phyloP scores from a whole-genome alignment of 371 early-diverging fungal species.

The Mortierella sp. region DNA sequence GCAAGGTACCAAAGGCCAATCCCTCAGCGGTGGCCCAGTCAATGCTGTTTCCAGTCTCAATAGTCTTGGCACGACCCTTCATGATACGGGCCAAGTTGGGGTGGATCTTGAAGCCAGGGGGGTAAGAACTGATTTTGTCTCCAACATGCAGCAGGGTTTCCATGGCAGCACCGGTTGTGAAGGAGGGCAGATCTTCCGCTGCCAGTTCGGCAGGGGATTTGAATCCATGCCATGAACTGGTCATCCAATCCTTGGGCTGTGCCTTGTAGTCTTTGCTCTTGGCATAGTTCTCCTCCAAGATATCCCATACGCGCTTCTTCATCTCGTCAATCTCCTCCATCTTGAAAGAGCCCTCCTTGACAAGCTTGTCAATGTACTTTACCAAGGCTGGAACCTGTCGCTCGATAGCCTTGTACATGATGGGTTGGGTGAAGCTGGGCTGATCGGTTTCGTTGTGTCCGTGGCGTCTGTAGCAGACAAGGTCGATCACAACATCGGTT shows the following conservation, averaged over 20 bases:
- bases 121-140: slow-evolving; percentile 80
- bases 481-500: slow-evolving; percentile 95
- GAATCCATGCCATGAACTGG: slow-evolving; percentile 90
- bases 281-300: slow-evolving; percentile 91
- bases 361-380: slow-evolving; percentile 84
- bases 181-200: slow-evolving; percentile 69
- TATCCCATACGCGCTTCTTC: slow-evolving; percentile 90
- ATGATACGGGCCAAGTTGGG: slow-evolving; percentile 88
- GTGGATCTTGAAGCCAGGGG: slow-evolving; percentile 89
- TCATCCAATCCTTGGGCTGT: slow-evolving; percentile 92
- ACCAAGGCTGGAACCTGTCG: slow-evolving; percentile 86
- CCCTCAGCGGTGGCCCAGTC: slow-evolving; percentile 98
- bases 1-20: slow-evolving; percentile 92
- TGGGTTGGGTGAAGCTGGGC: slow-evolving; percentile 98
- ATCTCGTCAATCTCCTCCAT: slow-evolving; percentile 83
- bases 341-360: slow-evolving; percentile 86
- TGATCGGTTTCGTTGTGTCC: slow-evolving; percentile 99
- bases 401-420: slow-evolving; percentile 93
- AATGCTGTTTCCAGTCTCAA: slow-evolving; percentile 80
- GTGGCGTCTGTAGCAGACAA: slow-evolving; percentile 96
- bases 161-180: slow-evolving; percentile 84
- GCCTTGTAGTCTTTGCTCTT: slow-evolving; percentile 91
- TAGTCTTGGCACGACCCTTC: slow-evolving; percentile 82
- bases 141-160: slow-evolving; percentile 86
- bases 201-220: slow-evolving; percentile 89